Conservation (phyloP, 768 basidiomycete genomes). For the Mycena galericulata region DNA sequence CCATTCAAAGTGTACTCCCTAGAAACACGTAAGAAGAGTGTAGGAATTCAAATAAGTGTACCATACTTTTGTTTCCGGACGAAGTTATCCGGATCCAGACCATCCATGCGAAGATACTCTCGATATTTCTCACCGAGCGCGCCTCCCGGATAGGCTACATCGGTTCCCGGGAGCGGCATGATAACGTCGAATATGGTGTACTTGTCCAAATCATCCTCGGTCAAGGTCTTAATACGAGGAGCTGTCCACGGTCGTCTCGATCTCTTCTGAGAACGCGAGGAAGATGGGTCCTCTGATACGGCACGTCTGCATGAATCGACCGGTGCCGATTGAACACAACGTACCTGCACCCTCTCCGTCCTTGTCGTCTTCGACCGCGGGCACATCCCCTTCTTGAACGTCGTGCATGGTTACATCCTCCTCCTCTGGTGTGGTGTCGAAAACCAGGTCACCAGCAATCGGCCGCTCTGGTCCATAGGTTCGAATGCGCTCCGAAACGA, state of each 20-base stretch:
- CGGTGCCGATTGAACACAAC: neutral
- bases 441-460: constrained; percentile 92
- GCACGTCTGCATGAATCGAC: constrained; percentile 1
- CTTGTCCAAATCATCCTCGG: constrained; percentile 79
- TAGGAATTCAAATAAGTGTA: neutral
- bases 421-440: constrained; percentile 58
- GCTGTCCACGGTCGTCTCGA: constrained; percentile 70
- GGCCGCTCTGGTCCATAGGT: constrained; percentile 79
- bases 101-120: constrained; percentile 86
- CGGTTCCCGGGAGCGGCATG: constrained; percentile 96
- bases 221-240: constrained; percentile 81
- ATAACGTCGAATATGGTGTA: constrained; percentile 95
- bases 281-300: constrained; percentile 37
- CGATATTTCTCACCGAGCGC: constrained; percentile 87
- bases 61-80: constrained; percentile 88
- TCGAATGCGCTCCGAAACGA: constrained; percentile 93
- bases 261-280: constrained; percentile 47
- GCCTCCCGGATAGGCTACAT: constrained; percentile 93
- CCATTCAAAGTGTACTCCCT: constrained; percentile 95
- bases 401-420: constrained; percentile 49
- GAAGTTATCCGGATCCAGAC: constrained; percentile 91
- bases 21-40: constrained; percentile 23
- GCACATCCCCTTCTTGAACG: constrained; percentile 48
- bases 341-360: constrained; percentile 43
- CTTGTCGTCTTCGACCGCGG: constrained; percentile 49